phyloP scores from a whole-genome alignment of 2,329 filamentous ascomycete genomes.

The Penicillium thymicola region DNA sequence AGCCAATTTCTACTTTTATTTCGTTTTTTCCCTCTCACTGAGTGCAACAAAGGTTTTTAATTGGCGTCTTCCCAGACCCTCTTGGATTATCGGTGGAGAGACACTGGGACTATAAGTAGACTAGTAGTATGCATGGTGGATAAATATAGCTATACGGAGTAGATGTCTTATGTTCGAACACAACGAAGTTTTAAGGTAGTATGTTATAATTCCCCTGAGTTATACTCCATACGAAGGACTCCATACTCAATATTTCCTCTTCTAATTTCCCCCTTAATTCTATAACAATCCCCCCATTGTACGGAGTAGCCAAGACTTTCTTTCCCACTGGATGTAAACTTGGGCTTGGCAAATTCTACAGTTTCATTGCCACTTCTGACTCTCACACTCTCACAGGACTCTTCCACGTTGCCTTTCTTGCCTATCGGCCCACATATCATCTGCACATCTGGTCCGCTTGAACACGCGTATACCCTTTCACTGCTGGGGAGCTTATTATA shows the following conservation, averaged over 20 bases:
- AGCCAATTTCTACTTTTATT: neutral
- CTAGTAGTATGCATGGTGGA: neutral
- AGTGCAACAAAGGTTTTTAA: neutral
- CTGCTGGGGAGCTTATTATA: neutral
- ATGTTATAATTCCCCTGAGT: neutral
- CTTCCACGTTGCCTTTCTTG: neutral
- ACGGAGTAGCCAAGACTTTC: neutral
- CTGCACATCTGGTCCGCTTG: neutral
- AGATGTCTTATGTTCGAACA: neutral
- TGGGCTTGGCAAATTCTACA: neutral
- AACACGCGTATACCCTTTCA: neutral
- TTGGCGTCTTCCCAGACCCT: neutral
- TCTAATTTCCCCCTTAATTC: neutral
- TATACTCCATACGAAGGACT: neutral
- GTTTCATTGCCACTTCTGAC: neutral
- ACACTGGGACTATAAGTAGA: conserved; percentile 5
- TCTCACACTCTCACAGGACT: neutral
- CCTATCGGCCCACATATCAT: neutral
- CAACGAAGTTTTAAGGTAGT: neutral
- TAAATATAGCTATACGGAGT: neutral
- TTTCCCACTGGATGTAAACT: neutral
- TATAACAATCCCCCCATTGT: neutral
- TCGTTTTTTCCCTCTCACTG: neutral
- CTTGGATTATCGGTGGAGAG: conserved; percentile 7
- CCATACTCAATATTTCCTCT: neutral